A percentile compares a stretch with the other conserved stretches of the same genome.
Evolutionary conservation across 2,329 filamentous ascomycete genomes (phyloP).

Genomic region (Fusarium albidum): DNA sequence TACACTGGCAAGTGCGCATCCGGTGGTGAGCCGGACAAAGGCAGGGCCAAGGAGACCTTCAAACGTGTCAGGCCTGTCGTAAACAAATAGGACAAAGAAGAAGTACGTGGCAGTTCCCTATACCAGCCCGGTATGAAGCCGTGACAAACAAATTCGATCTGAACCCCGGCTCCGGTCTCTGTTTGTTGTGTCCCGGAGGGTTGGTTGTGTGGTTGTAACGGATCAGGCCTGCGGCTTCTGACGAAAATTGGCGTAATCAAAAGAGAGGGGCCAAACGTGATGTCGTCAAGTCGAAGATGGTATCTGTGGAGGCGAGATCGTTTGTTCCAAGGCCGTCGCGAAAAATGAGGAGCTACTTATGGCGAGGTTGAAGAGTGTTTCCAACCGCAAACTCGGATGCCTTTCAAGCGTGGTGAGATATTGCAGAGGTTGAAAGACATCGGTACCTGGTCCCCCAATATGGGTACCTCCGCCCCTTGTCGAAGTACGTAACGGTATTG

Average conservation of each 20-base stretch:
- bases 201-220: slow-evolving; percentile 11
- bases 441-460: slow-evolving; percentile 23
- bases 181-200: slow-evolving; percentile 1
- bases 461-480: slow-evolving; percentile 18
- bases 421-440: slow-evolving; percentile 17
- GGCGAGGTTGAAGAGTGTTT: not conserved
- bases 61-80: not conserved
- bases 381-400: slow-evolving; percentile 10
- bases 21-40: not conserved
- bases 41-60: not conserved
- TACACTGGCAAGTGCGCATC: not conserved
- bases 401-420: slow-evolving; percentile 26
- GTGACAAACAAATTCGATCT: not conserved
- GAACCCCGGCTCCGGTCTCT: not conserved
- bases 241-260: slow-evolving; percentile 2
- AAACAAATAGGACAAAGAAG: not conserved
- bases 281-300: not conserved
- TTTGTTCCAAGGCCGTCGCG: too few species aligned
- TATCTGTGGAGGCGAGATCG: not conserved
- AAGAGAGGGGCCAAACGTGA: not conserved
- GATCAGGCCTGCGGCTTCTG: slow-evolving; percentile 11
- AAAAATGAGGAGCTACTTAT: not conserved
- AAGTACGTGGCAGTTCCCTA: not conserved
- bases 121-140: not conserved
- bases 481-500: slow-evolving; percentile 6